Evolutionary conservation across 2,329 filamentous ascomycete genomes (phyloP).

Genomic region (Zopfia rhizophila): DNA sequence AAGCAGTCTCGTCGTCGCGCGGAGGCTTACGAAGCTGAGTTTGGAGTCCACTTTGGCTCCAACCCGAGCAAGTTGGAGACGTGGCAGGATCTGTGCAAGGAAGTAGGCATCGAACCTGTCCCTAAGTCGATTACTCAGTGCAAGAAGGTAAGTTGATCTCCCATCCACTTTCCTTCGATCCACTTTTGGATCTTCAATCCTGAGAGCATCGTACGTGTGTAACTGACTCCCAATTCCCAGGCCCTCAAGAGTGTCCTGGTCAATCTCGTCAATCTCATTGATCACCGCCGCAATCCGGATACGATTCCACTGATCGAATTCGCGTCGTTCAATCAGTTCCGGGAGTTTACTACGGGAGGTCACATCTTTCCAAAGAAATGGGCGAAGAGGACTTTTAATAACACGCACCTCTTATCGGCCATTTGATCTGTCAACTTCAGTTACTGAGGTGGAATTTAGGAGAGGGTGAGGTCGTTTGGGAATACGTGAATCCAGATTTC

Average conservation of each 20-base stretch:
- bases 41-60: conserved; percentile 21
- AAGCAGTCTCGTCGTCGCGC: conserved; percentile 10
- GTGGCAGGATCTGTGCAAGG: conserved; percentile 35
- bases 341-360: conserved; percentile 20
- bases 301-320: conserved; percentile 22
- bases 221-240: no score
- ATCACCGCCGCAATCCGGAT: conserved; percentile 32
- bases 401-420: no score
- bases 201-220: no score
- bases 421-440: no score
- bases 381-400: no score
- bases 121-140: conserved; percentile 34
- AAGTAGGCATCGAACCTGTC: conserved; percentile 22
- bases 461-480: conserved; percentile 57
- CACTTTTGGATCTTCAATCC: no score
- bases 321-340: conserved; percentile 25
- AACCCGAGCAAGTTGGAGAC: conserved; percentile 23
- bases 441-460: conserved; percentile 57
- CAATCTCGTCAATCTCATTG: conserved; percentile 37
- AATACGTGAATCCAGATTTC: conserved; percentile 57
- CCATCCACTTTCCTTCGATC: no score
- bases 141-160: conserved; percentile 36
- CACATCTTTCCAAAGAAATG: conserved; percentile 28
- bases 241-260: conserved; percentile 31
- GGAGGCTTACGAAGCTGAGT: conserved; percentile 18